Evolutionary conservation across 148 eudicot genomes (phyloP).

Genomic region (Persicaria tinctoria): DNA sequence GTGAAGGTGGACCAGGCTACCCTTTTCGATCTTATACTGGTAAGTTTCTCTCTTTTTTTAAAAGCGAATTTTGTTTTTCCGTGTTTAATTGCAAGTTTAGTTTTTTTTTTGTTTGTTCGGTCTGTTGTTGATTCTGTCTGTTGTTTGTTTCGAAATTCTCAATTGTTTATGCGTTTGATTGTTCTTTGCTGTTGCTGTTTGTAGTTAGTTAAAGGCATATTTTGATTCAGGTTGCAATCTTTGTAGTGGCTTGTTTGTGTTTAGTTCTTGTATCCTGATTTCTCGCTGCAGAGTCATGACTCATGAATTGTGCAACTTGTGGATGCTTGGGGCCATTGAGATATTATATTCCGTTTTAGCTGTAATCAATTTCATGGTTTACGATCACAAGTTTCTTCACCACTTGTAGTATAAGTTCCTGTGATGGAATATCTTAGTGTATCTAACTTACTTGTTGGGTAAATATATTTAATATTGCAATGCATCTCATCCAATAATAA

Average conservation of each 20-base stretch:
- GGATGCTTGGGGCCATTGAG: no score
- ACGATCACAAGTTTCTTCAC: background rate
- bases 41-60: conserved; percentile 11
- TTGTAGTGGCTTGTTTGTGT: no score
- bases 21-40: conserved; percentile 46
- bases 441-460: no score
- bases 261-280: no score
- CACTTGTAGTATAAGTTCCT: background rate
- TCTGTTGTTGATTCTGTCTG: background rate
- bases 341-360: background rate
- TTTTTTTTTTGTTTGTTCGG: background rate
- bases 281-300: no score
- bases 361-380: background rate
- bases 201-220: no score
- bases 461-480: no score
- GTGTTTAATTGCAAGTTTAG: background rate
- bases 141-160: background rate
- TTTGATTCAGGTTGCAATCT: no score
- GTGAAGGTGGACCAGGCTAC: conserved; percentile 48
- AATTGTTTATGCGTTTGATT: background rate
- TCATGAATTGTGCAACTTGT: no score
- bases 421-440: background rate
- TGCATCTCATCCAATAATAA: background rate
- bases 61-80: no score
- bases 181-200: background rate